Base-by-base conservation (phyloP, 768 basidiomycete species). In the Calocera cornea region DNA sequence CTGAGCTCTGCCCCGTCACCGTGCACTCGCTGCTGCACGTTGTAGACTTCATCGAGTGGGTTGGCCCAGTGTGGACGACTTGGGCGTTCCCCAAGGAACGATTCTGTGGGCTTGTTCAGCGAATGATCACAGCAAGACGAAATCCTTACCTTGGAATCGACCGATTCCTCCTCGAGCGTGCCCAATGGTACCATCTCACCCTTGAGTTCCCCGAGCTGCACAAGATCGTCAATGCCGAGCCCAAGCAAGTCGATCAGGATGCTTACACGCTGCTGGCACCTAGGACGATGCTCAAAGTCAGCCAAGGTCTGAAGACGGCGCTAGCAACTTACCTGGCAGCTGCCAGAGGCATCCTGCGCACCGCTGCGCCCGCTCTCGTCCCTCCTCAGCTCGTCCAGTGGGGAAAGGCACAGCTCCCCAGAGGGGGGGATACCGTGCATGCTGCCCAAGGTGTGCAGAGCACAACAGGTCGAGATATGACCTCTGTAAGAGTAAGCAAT, bases 31-130 rank as follows among this genome's bases (percentile, higher is more conserved):
- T 77, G 0, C 70, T 77, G 1, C 76, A 77, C 40, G 70, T 77
- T 41, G 73, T 72, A 0, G 72, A 75, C 64, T 71, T 72, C 64
- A 77, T 77, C 38, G 60, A 64, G 14, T 24, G n/a, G 1, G 34
- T 40, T 3, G 74, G 73, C 0, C 74, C 73, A 5, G 70, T 72
- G 7, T 74, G 76, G 72, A 34, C 67, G 8, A 66, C 65, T 5
- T 77, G 76, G 76, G 74, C 75, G 40, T 77, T 76, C 64, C 71
- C 72, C 2, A 76, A 76, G 71, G 75, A 76, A 65, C 73, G 72
- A 0, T 73, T 68, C 41, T 76, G 76, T 24, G 66, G 66, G 34
- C 60, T 5, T 14, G 47, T 67, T n/a, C 34, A 74, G 41, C 34
- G 50, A 0, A 72, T 65, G 3, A 60, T 79, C 16, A 68, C 68